A percentile compares a stretch with the other conserved stretches of the same genome.
Conservation (phyloP, 352 stramenopile species). For the Phytopythium chamaehyphon region DNA sequence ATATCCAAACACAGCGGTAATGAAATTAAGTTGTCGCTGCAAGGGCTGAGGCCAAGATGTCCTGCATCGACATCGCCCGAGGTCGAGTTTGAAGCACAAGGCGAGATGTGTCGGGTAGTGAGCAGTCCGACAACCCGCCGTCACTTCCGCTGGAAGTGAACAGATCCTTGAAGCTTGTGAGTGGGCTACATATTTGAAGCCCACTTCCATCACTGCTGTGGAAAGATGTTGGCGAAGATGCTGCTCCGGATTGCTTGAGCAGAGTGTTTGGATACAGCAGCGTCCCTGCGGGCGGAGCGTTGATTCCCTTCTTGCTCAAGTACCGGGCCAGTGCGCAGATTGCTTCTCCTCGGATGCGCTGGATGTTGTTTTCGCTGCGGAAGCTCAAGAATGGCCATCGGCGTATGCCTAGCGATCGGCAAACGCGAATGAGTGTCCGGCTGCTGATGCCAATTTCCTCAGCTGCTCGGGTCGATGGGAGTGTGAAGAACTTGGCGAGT, state of each 20-base stretch:
- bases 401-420: slow-evolving; percentile 42
- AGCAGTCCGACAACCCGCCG: background rate
- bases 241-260: slow-evolving; percentile 4
- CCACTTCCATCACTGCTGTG: no score
- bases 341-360: slow-evolving; percentile 41
- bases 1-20: no score
- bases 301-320: slow-evolving; percentile 24
- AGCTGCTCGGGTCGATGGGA: slow-evolving; percentile 36
- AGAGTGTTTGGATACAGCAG: slow-evolving; percentile 2
- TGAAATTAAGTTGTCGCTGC: background rate
- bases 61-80: slow-evolving; percentile 71
- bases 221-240: no score
- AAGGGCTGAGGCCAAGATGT: slow-evolving; percentile 36
- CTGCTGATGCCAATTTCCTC: slow-evolving; percentile 44
- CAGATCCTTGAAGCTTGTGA: no score
- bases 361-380: slow-evolving; percentile 43
- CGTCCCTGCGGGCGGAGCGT: slow-evolving; percentile 9
- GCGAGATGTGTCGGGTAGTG: no score
- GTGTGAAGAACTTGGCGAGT: slow-evolving; percentile 38
- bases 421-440: slow-evolving; percentile 47
- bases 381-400: slow-evolving; percentile 46
- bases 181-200: no score
- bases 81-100: slow-evolving; percentile 4
- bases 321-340: slow-evolving; percentile 45
- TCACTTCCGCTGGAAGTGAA: slow-evolving; percentile 2